Conservation (phyloP, 1,284 basidiomycete genomes). For the Sporisorium iseilematis-ciliati region DNA sequence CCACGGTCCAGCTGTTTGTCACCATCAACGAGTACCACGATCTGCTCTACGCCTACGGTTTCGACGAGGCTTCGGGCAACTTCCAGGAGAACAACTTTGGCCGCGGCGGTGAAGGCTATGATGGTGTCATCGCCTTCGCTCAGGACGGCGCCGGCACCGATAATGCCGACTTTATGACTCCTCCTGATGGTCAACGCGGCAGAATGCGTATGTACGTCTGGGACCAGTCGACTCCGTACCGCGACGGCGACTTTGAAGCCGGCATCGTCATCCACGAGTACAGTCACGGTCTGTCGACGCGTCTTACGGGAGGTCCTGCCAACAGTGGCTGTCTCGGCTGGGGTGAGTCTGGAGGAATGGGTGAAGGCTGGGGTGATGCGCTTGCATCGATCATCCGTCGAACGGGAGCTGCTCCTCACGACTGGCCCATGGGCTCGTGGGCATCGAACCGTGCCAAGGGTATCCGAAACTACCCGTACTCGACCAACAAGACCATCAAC, state of each 20-base stretch:
- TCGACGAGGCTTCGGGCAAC: constrained; percentile 90
- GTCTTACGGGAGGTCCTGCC: constrained; percentile 90
- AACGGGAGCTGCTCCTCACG: constrained; percentile 73
- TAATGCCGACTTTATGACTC: constrained; percentile 74
- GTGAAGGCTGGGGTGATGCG: constrained; percentile 81
- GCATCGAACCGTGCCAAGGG: constrained; percentile 82
- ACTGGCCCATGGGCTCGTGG: constrained; percentile 87
- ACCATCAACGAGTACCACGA: constrained; percentile 63
- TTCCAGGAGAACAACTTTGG: constrained; percentile 98
- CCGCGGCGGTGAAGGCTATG: constrained; percentile 84
- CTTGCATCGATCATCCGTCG: constrained; percentile 75
- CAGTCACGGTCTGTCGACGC: constrained; percentile 89
- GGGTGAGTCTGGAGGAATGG: constrained; percentile 97
- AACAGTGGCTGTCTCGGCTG: constrained; percentile 89
- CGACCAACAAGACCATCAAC: constrained; percentile 78
- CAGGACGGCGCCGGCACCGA: constrained; percentile 87
- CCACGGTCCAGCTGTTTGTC: constrained; percentile 59
- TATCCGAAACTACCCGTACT: constrained; percentile 82
- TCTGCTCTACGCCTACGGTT: constrained; percentile 75
- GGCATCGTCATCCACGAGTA: constrained; percentile 69
- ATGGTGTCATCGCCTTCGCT: constrained; percentile 92
- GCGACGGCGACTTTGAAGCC: constrained; percentile 89
- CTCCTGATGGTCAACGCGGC: constrained; percentile 76
- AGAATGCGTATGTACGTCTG: constrained; percentile 97
- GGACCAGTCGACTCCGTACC: constrained; percentile 77